phyloP scores from a whole-genome alignment of 1,284 basidiomycete species.

The Leccinum fuscescens region DNA sequence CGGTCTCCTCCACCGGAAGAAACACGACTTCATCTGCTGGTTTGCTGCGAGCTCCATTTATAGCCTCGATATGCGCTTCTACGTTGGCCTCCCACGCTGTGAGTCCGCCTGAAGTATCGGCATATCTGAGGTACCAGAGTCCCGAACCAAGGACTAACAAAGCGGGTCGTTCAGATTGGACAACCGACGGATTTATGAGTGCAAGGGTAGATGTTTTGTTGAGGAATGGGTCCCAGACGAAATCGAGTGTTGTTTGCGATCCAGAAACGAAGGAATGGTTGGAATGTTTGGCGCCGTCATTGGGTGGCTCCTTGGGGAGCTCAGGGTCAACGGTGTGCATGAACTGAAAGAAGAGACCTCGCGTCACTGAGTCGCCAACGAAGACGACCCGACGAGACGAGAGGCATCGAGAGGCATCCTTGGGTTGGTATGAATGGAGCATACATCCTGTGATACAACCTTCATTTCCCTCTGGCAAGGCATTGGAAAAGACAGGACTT shows the following conservation, averaged over 20 bases:
- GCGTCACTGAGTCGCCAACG: constrained; percentile 82
- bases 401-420: constrained; percentile 55
- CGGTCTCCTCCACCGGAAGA: constrained; percentile 72
- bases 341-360: constrained; percentile 77
- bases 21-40: constrained; percentile 73
- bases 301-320: constrained; percentile 53
- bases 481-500: constrained; percentile 21
- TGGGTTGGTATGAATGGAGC: constrained; percentile 59
- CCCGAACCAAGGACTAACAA: constrained; percentile 82
- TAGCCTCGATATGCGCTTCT: constrained; percentile 55
- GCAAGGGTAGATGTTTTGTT: constrained; percentile 58
- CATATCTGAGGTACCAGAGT: constrained; percentile 83
- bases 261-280: constrained; percentile 52
- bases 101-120: constrained; percentile 66
- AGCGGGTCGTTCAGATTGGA: constrained; percentile 41
- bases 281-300: constrained; percentile 65
- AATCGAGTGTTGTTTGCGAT: constrained; percentile 55
- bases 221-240: constrained; percentile 81
- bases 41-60: constrained; percentile 39
- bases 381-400: constrained; percentile 62
- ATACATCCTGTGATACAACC: constrained; percentile 61
- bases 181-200: constrained; percentile 32
- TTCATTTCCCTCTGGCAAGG: constrained; percentile 9
- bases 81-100: constrained; percentile 75
- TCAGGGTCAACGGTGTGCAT: constrained; percentile 56